Evolutionary conservation across 306 rosid genomes (phyloP).

Genomic region (Purshia tridentata): DNA sequence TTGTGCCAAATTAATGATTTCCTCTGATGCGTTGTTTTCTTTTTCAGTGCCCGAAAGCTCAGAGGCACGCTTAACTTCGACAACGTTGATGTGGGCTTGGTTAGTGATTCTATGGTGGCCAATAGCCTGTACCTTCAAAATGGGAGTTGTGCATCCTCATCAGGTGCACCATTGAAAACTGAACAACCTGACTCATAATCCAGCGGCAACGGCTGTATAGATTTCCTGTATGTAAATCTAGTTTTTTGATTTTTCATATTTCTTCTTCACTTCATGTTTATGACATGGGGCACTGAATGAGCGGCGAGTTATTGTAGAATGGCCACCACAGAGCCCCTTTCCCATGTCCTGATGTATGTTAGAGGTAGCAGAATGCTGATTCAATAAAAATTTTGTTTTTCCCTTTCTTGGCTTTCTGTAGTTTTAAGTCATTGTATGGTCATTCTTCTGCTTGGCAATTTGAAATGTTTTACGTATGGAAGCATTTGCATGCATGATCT

Average conservation of each 20-base stretch:
- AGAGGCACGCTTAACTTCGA: conserved; percentile 82
- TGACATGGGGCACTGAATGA: conserved; percentile 63
- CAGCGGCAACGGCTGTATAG: neutral
- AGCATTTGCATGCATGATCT: no score
- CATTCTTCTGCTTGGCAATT: no score
- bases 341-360: conserved; percentile 34
- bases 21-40: conserved; percentile 18
- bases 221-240: conserved; percentile 48
- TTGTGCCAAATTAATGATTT: conserved; percentile 1
- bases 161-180: conserved; percentile 70
- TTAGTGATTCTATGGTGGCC: conserved; percentile 92
- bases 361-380: conserved; percentile 28
- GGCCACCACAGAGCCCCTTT: conserved; percentile 67
- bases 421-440: no score
- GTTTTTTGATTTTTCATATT: conserved; percentile 12
- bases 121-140: conserved; percentile 88
- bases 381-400: conserved; percentile 30
- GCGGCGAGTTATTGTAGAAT: conserved; percentile 68
- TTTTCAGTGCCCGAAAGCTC: conserved; percentile 66
- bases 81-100: conserved; percentile 78
- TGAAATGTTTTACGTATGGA: no score
- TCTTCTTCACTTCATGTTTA: conserved; percentile 28
- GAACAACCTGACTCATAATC: conserved; percentile 74
- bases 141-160: conserved; percentile 74
- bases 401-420: neutral